phyloP scores from a whole-genome alignment of 2,329 filamentous ascomycete species.

The Aspergillus novoparasiticus region DNA sequence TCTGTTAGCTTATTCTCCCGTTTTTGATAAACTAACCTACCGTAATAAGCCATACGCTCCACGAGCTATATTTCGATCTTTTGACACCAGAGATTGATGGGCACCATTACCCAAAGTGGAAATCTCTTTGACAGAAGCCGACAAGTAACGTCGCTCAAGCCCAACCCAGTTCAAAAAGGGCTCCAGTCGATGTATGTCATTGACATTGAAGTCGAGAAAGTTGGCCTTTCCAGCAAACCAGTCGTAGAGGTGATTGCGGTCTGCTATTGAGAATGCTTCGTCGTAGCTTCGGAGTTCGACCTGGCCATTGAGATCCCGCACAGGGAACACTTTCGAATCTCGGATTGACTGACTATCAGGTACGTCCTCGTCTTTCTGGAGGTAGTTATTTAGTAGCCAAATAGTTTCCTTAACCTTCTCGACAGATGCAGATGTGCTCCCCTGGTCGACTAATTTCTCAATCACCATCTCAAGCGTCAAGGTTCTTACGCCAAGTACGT shows the following conservation, averaged over 20 bases:
- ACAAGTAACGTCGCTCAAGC: constrained; percentile 12
- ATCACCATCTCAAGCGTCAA: constrained; percentile 17
- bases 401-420: constrained; percentile 13
- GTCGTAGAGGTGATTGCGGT: constrained; percentile 13
- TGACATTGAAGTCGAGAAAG: constrained; percentile 10
- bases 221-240: constrained; percentile 8
- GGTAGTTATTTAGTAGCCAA: constrained; percentile 12
- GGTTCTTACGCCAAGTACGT: constrained; percentile 8
- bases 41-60: constrained; percentile 16
- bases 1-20: background rate
- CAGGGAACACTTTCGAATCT: constrained; percentile 11
- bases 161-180: constrained; percentile 12
- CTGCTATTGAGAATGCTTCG: constrained; percentile 10
- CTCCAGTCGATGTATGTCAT: constrained; percentile 10
- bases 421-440: constrained; percentile 1
- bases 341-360: background rate
- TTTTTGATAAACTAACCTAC: constrained; percentile 4
- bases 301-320: constrained; percentile 7
- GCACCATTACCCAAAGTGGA: background rate
- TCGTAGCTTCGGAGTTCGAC: constrained; percentile 5
- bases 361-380: constrained; percentile 4
- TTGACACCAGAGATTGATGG: background rate
- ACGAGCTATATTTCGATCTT: constrained; percentile 7
- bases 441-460: constrained; percentile 11
- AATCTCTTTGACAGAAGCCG: constrained; percentile 15